Conservation (phyloP, 2,329 filamentous ascomycete species). For the Cyphellophora attinorum region DNA sequence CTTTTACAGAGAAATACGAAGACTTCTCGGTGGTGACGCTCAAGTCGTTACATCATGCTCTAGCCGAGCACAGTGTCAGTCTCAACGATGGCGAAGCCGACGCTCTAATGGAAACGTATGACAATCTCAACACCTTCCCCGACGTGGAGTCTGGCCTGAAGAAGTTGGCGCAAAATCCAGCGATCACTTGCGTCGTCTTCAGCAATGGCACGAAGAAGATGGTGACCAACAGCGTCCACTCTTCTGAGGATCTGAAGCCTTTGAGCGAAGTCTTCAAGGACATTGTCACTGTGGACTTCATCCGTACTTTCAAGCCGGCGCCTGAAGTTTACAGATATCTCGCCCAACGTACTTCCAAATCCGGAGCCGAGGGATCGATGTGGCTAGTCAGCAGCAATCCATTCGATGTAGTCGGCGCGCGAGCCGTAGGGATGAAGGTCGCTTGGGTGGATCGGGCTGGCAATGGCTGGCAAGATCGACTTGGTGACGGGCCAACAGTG, state of each 20-base stretch:
- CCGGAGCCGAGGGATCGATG: conserved; percentile 38
- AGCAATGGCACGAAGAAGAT: conserved; percentile 60
- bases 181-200: conserved; percentile 53
- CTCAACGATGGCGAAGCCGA: conserved; percentile 37
- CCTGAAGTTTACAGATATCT: conserved; percentile 53
- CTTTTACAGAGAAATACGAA: conserved; percentile 45
- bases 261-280: conserved; percentile 41
- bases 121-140: conserved; percentile 53
- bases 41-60: conserved; percentile 53
- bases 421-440: conserved; percentile 50
- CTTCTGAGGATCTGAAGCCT: conserved; percentile 46
- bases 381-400: conserved; percentile 66
- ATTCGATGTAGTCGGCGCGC: conserved; percentile 61
- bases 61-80: conserved; percentile 45
- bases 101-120: conserved; percentile 53
- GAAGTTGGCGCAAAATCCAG: conserved; percentile 30
- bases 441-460: conserved; percentile 58
- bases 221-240: conserved; percentile 50
- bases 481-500: conserved; percentile 46
- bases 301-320: conserved; percentile 56
- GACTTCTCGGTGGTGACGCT: conserved; percentile 55
- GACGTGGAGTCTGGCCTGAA: conserved; percentile 50
- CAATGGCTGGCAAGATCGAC: conserved; percentile 55
- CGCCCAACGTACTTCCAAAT: conserved; percentile 39
- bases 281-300: conserved; percentile 53